Conservation (phyloP, 306 rosid species). For the Alnus glutinosa region DNA sequence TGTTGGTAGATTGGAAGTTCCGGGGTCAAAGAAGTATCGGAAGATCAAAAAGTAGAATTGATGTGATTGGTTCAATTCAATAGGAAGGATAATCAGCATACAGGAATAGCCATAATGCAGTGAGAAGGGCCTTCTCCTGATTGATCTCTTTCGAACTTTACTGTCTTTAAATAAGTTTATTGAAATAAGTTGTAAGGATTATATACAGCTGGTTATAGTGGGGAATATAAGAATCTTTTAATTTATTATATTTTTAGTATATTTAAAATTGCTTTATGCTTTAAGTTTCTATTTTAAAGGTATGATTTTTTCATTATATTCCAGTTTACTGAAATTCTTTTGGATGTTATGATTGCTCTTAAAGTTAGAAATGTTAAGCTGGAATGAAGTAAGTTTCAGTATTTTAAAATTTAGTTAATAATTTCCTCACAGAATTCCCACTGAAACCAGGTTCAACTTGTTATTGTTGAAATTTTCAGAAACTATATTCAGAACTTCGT, state of each 20-base stretch:
- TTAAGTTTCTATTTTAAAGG: conserved; percentile 19
- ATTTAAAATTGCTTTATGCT: conserved; percentile 24
- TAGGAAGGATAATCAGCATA: conserved; percentile 38
- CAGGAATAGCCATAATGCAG: conserved; percentile 46
- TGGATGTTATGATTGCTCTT: conserved; percentile 19
- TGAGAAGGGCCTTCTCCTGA: conserved; percentile 37
- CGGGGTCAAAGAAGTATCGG: conserved; percentile 66
- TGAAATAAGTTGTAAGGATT: conserved; percentile 63
- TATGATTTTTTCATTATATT: conserved; percentile 28
- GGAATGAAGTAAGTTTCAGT: conserved; percentile 9
- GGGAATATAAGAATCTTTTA: conserved; percentile 50
- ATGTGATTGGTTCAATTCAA: conserved; percentile 24
- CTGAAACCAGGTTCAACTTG: background rate
- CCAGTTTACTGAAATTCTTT: conserved; percentile 8
- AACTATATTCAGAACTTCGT: background rate
- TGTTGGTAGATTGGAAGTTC: conserved; percentile 95
- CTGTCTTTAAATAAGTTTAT: conserved; percentile 71
- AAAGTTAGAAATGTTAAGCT: conserved; percentile 11
- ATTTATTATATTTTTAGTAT: conserved; percentile 25
- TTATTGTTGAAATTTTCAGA: background rate
- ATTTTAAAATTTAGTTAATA: background rate
- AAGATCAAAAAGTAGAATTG: conserved; percentile 85
- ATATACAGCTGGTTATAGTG: conserved; percentile 55
- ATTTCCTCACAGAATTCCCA: background rate
- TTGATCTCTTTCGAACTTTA: conserved; percentile 41